Conservation (phyloP, 2,329 filamentous ascomycete genomes). For the Cytospora paraplurivora region DNA sequence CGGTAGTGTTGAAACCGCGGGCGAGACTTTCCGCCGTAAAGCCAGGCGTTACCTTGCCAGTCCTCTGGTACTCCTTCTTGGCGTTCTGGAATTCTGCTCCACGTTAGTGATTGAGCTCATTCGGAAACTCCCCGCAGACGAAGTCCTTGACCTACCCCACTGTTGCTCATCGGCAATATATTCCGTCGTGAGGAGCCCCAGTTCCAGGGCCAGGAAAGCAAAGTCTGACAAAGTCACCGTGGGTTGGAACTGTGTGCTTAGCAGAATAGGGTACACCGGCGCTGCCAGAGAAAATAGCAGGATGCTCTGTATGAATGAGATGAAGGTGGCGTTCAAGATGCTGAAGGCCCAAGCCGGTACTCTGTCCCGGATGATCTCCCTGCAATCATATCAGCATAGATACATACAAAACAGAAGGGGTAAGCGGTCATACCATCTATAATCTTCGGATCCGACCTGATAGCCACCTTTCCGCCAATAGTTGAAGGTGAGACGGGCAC, state of each 20-base stretch:
- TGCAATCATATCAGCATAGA: constrained; percentile 37
- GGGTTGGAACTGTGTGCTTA: constrained; percentile 66
- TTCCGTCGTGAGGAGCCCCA: constrained; percentile 63
- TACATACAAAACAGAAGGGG: no score
- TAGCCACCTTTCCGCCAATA: constrained; percentile 97
- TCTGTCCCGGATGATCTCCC: constrained; percentile 70
- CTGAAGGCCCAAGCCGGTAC: constrained; percentile 71
- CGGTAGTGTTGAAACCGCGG: constrained; percentile 82
- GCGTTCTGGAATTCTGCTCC: constrained; percentile 72
- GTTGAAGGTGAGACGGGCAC: constrained; percentile 89
- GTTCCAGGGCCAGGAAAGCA: constrained; percentile 48
- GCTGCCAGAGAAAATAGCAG: constrained; percentile 74
- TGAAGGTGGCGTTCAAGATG: constrained; percentile 87
- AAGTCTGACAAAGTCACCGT: constrained; percentile 49
- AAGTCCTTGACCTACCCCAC: constrained; percentile 64
- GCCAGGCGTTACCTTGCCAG: constrained; percentile 67
- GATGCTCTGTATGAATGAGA: constrained; percentile 79
- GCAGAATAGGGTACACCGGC: constrained; percentile 81
- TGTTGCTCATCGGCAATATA: constrained; percentile 90
- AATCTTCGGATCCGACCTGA: constrained; percentile 85
- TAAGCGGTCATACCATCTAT: constrained; percentile 66
- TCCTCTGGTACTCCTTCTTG: constrained; percentile 73
- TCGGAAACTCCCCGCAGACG: not conserved
- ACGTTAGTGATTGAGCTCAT: constrained; percentile 19
- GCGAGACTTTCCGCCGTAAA: constrained; percentile 78